Conservation (phyloP, 805 yeast species). For the Saccharomycopsis sp. region DNA sequence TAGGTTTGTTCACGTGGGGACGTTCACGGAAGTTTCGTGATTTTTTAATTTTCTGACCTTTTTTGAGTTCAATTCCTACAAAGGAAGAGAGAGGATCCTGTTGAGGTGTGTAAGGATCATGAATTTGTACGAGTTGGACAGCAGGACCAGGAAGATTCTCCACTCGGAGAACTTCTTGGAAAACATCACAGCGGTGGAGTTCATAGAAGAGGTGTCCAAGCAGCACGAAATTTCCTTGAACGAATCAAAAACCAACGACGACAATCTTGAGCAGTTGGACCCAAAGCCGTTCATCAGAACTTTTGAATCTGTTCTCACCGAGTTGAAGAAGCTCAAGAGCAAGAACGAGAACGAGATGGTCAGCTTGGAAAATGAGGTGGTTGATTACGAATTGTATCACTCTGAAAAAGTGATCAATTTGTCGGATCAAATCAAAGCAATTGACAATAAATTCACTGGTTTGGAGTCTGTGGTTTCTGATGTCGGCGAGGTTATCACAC, state of each 20-base stretch:
- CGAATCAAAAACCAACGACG: constrained; percentile 22
- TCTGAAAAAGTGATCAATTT: constrained; percentile 54
- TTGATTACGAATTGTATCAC: constrained; percentile 55
- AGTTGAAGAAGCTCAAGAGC: constrained; percentile 50
- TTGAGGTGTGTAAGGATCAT: too few species aligned
- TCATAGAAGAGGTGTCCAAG: constrained; percentile 69
- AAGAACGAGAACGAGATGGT: constrained; percentile 45
- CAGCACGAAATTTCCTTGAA: constrained; percentile 42
- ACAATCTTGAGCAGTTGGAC: constrained; percentile 39
- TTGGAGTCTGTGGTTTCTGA: constrained; percentile 46
- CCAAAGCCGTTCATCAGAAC: constrained; percentile 94
- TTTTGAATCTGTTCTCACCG: constrained; percentile 75
- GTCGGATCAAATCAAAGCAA: constrained; percentile 36
- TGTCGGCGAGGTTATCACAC: constrained; percentile 52
- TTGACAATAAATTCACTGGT: constrained; percentile 39
- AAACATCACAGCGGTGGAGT: constrained; percentile 67
- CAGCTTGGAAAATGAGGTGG: constrained; percentile 47
- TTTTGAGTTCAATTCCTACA: too few species aligned
- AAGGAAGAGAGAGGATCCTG: too few species aligned
- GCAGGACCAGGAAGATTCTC: constrained; percentile 14
- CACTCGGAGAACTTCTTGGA: constrained; percentile 26
- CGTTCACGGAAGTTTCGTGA: too few species aligned
- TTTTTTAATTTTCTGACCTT: too few species aligned
- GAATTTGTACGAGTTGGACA: constrained; percentile 20
- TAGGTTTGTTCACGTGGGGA: too few species aligned